phyloP scores from a whole-genome alignment of 2,329 filamentous ascomycete genomes.

The Penicillium sp. region DNA sequence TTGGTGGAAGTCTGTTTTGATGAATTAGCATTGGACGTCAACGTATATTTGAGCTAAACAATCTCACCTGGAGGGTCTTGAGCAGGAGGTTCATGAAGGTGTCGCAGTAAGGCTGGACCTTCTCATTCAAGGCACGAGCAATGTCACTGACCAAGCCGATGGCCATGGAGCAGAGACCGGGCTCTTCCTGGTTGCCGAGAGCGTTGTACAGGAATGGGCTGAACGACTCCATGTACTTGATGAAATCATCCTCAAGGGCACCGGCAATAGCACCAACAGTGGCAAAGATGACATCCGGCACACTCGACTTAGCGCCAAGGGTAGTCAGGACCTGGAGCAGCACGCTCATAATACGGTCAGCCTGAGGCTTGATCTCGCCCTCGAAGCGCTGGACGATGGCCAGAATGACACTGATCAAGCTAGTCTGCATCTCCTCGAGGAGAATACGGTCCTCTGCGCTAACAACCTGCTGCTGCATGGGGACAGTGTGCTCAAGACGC shows the following conservation, averaged over 20 bases:
- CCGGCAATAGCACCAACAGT: constrained; percentile 89
- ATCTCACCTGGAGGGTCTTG: constrained; percentile 73
- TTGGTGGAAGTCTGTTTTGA: constrained; percentile 59
- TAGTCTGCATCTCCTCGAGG: constrained; percentile 96
- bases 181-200: constrained; percentile 91
- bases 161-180: constrained; percentile 90
- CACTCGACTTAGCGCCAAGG: constrained; percentile 80
- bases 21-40: neutral
- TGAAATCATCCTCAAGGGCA: constrained; percentile 86
- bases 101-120: constrained; percentile 92
- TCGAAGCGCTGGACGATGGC: constrained; percentile 89
- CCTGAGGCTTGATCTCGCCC: constrained; percentile 83
- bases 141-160: constrained; percentile 97
- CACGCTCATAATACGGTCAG: constrained; percentile 90
- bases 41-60: neutral
- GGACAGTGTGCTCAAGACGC: constrained; percentile 84
- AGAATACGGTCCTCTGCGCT: constrained; percentile 96
- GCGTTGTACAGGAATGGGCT: constrained; percentile 89
- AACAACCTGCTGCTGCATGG: constrained; percentile 87
- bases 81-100: constrained; percentile 97
- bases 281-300: constrained; percentile 90
- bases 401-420: constrained; percentile 84
- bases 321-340: constrained; percentile 76
- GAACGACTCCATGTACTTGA: constrained; percentile 97
- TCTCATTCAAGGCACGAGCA: constrained; percentile 82